A percentile compares a stretch with the other conserved stretches of the same genome.
Evolutionary conservation across 345 rosid species (phyloP).

Genomic region (Moricandia arvensis): DNA sequence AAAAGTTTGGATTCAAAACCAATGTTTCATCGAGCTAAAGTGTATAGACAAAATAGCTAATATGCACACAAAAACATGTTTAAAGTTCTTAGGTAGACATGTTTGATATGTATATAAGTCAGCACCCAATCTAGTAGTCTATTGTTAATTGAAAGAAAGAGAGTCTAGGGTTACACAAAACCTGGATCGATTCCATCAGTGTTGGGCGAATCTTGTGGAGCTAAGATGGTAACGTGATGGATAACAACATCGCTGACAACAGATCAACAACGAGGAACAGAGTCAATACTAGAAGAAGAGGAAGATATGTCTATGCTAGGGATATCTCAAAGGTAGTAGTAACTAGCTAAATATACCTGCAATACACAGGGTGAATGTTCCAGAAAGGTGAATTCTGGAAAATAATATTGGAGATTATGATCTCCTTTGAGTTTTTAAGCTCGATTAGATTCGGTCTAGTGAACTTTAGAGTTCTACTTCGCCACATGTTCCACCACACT

Average conservation of each 20-base stretch:
- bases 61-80: not conserved
- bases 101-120: not conserved
- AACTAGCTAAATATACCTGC: conserved; percentile 53
- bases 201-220: conserved; percentile 87
- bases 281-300: conserved; percentile 9
- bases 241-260: conserved; percentile 70
- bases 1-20: not conserved
- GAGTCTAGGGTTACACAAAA: conserved; percentile 7
- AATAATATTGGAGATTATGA: conserved; percentile 78
- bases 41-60: not conserved
- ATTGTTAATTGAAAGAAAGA: not conserved
- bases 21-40: not conserved
- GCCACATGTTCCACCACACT: conserved; percentile 97
- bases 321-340: not conserved
- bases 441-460: conserved; percentile 88
- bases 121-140: not conserved
- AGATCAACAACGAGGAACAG: not conserved
- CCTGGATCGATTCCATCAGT: conserved; percentile 99
- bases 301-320: not conserved
- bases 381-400: conserved; percentile 88
- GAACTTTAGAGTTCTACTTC: conserved; percentile 69
- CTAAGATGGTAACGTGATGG: conserved; percentile 77
- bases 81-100: conserved; percentile 1
- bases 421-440: conserved; percentile 63
- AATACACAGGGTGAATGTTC: conserved; percentile 96